Percentiles rank a stretch among this genome's conserved stretches.
Conservation (phyloP, 1,139 yeast genomes). For the Meyerozyma athensensis region DNA sequence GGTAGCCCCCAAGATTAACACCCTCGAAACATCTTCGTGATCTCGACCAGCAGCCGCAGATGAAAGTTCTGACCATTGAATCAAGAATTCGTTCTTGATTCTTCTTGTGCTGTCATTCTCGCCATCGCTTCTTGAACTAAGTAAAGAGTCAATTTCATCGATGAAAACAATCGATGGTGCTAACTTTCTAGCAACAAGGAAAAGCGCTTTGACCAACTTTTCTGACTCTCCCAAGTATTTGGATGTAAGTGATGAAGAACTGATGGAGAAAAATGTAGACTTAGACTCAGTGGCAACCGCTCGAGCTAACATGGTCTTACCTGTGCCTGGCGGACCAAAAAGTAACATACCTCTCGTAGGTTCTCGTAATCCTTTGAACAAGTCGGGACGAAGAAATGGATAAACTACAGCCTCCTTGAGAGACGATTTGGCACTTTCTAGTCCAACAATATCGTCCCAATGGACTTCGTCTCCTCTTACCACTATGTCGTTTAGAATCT, state of each 20-base stretch:
- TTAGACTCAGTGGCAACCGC: conserved; percentile 97
- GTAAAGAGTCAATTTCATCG: conserved; percentile 90
- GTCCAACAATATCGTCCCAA: conserved; percentile 96
- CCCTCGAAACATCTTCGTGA: conserved; percentile 54
- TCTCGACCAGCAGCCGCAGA: conserved; percentile 86
- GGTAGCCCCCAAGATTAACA: conserved; percentile 90
- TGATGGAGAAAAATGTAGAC: conserved; percentile 88
- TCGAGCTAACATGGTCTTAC: conserved; percentile 94
- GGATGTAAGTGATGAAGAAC: conserved; percentile 89
- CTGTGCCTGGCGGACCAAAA: conserved; percentile 98
- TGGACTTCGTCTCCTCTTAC: conserved; percentile 93
- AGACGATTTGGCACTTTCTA: conserved; percentile 84
- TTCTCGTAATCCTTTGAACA: conserved; percentile 86
- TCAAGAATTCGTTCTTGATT: conserved; percentile 88
- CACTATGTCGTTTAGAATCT: conserved; percentile 85
- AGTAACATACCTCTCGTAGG: conserved; percentile 95
- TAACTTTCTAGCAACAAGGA: conserved; percentile 75
- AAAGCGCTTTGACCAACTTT: conserved; percentile 85
- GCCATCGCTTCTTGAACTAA: conserved; percentile 81
- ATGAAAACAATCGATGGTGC: conserved; percentile 95
- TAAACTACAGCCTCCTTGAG: conserved; percentile 95
- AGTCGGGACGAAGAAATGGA: conserved; percentile 90
- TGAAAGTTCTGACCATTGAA: conserved; percentile 93
- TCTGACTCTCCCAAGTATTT: conserved; percentile 93
- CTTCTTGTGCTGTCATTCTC: conserved; percentile 91